phyloP scores from a whole-genome alignment of 1,284 basidiomycete genomes.

The Ustilago bromivora region DNA sequence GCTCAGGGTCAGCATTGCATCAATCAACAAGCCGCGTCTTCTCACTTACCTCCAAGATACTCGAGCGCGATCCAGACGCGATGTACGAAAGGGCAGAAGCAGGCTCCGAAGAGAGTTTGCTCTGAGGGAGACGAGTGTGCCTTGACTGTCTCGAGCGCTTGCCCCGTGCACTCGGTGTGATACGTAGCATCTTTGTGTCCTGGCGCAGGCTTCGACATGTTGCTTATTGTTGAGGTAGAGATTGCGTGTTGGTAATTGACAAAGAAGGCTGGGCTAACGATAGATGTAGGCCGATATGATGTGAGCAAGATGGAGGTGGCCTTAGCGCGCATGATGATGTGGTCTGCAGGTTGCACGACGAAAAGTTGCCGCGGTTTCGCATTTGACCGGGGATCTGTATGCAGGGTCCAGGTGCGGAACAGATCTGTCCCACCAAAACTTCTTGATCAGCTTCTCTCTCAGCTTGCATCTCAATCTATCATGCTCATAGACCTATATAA shows the following conservation, averaged over 20 bases:
- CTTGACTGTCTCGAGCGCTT: slow-evolving; percentile 74
- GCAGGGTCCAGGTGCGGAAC: slow-evolving; percentile 24
- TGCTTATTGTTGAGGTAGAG: slow-evolving; percentile 9
- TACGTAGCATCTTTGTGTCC: slow-evolving; percentile 52
- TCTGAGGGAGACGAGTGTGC: slow-evolving; percentile 71
- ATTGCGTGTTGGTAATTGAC: not conserved
- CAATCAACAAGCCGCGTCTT: not conserved
- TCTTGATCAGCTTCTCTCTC: not conserved
- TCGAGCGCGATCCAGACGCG: slow-evolving; percentile 80
- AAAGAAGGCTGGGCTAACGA: not conserved
- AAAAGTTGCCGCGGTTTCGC: not conserved
- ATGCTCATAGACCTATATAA: not conserved
- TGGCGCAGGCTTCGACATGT: slow-evolving; percentile 46
- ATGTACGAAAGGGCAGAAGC: slow-evolving; percentile 80
- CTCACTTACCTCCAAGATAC: slow-evolving; percentile 48
- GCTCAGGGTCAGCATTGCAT: slow-evolving; percentile 36
- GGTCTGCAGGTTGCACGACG: slow-evolving; percentile 23
- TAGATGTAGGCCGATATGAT: not conserved
- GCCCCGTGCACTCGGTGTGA: slow-evolving; percentile 73
- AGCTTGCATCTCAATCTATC: slow-evolving; percentile 4
- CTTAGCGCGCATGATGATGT: slow-evolving; percentile 11
- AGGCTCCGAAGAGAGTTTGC: slow-evolving; percentile 76
- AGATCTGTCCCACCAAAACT: no score
- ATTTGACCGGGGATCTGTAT: not conserved
- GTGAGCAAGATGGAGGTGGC: not conserved